phyloP scores from a whole-genome alignment of 1,139 yeast species.

The Candida sanyaensis region DNA sequence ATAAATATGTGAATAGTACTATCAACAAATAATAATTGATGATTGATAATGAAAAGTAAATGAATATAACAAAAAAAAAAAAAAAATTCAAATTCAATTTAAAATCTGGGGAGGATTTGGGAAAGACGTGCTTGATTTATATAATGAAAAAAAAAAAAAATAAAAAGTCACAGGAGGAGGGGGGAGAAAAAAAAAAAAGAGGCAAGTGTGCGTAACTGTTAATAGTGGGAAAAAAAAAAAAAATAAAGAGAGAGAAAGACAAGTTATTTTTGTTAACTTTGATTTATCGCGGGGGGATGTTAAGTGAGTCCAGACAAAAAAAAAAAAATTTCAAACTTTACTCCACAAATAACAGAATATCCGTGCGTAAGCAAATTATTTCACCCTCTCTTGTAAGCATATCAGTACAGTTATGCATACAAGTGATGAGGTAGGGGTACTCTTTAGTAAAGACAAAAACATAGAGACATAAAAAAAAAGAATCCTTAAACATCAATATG shows the following conservation, averaged over 20 bases:
- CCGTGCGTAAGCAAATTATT: not conserved
- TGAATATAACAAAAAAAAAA: slow-evolving; percentile 6
- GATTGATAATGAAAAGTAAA: not conserved
- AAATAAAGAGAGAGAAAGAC: not conserved
- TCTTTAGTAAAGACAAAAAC: too few relatives aligned
- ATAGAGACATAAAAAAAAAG: too few relatives aligned
- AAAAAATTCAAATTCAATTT: not conserved
- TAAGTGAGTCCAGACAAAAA: not conserved
- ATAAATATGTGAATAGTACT: slow-evolving; percentile 1
- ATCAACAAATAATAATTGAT: not conserved
- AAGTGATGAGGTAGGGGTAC: too few relatives aligned
- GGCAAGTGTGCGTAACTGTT: not conserved
- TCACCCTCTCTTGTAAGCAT: too few relatives aligned
- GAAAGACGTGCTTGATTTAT: slow-evolving; percentile 10
- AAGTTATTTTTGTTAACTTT: not conserved
- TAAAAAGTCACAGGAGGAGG: slow-evolving; percentile 3
- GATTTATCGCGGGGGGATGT: not conserved
- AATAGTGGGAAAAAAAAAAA: too few relatives aligned
- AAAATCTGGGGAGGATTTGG: slow-evolving; percentile 9
- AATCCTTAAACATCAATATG: too few relatives aligned
- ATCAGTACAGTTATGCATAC: too few relatives aligned
- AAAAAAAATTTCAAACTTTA: not conserved
- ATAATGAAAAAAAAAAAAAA: slow-evolving; percentile 2
- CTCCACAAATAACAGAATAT: not conserved
- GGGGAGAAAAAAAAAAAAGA: not conserved